A percentile compares a stretch with the other conserved stretches of the same genome.
Conservation (phyloP, 257 asterid species). For the Scutellaria barbata region DNA sequence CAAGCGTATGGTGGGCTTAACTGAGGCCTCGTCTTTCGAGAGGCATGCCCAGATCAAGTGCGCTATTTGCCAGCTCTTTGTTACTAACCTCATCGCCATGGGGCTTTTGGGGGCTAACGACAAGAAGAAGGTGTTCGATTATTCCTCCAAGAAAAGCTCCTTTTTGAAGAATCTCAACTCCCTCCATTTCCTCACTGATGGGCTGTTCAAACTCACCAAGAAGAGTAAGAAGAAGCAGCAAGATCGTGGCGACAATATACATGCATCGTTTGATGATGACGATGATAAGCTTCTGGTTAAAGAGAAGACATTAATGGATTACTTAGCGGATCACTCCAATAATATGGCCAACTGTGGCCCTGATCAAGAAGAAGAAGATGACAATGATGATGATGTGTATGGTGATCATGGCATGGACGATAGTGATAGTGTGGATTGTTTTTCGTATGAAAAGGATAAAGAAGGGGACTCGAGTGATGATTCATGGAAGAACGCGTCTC, state of each 20-base stretch:
- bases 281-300: slow-evolving; percentile 7
- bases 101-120: slow-evolving; percentile 49
- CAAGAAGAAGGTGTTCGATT: slow-evolving; percentile 38
- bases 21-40: slow-evolving; percentile 73
- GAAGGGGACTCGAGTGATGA: slow-evolving; percentile 29
- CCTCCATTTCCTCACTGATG: slow-evolving; percentile 62
- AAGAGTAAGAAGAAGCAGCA: slow-evolving; percentile 37
- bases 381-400: not conserved
- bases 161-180: slow-evolving; percentile 62
- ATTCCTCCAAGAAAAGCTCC: slow-evolving; percentile 45
- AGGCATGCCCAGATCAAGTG: slow-evolving; percentile 79
- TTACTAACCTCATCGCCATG: slow-evolving; percentile 70
- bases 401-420: not conserved
- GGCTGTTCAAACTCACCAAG: slow-evolving; percentile 65
- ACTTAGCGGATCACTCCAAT: slow-evolving; percentile 5
- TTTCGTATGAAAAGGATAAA: not conserved
- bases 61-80: slow-evolving; percentile 81
- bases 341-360: slow-evolving; percentile 2
- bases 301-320: slow-evolving; percentile 19
- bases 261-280: slow-evolving; percentile 48
- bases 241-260: not conserved
- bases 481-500: slow-evolving; percentile 24
- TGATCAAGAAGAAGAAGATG: not conserved
- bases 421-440: not conserved
- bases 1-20: slow-evolving; percentile 67